Conservation (phyloP, 306 rosid genomes). For the Geum urbanum region DNA sequence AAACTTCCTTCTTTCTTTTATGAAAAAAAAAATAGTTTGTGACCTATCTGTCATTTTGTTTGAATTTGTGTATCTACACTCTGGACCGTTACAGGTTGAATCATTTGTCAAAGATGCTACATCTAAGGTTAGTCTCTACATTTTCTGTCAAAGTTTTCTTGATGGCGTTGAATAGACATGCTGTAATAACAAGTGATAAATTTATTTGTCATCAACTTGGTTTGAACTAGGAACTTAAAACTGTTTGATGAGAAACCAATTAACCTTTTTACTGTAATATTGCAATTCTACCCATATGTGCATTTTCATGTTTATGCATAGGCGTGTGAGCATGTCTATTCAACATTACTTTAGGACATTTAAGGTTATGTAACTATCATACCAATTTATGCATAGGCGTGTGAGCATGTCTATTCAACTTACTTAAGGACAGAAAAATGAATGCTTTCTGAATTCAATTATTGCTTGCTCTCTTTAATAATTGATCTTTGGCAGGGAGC, state of each 20-base stretch:
- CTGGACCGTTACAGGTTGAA: conserved; percentile 62
- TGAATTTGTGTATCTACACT: conserved; percentile 16
- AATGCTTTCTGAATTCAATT: background rate
- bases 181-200: too few relatives aligned
- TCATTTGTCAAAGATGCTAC: conserved; percentile 75
- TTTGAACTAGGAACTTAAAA: background rate
- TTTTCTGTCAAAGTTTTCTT: conserved; percentile 15
- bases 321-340: too few relatives aligned
- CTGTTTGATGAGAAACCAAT: background rate
- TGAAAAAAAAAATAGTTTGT: background rate
- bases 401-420: background rate
- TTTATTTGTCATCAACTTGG: too few relatives aligned
- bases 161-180: too few relatives aligned
- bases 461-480: conserved; percentile 13
- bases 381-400: too few relatives aligned
- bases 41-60: background rate
- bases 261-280: background rate
- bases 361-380: background rate
- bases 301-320: too few relatives aligned
- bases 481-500: conserved; percentile 68
- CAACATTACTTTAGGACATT: background rate
- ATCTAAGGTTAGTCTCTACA: conserved; percentile 67
- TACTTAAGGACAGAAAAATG: background rate
- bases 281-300: too few relatives aligned
- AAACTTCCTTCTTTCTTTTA: conserved; percentile 12